phyloP scores from a whole-genome alignment of 306 rosid genomes.

The Delonix regia region DNA sequence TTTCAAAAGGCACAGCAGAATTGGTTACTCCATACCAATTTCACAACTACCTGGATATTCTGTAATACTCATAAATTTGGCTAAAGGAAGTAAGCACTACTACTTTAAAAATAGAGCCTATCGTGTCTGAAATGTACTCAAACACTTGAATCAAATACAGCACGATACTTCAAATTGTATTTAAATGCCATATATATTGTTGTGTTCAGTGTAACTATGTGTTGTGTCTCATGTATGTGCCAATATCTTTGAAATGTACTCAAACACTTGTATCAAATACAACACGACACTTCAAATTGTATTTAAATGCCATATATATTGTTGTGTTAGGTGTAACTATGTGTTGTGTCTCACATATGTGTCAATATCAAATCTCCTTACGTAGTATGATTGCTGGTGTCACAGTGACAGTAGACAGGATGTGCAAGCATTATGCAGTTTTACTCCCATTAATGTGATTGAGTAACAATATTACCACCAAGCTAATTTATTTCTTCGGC shows the following conservation, averaged over 20 bases:
- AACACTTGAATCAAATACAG: not conserved
- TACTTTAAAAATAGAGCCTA: not conserved
- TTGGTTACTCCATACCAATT: not conserved
- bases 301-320: no score
- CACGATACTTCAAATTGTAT: not conserved
- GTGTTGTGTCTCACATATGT: not conserved
- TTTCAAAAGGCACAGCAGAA: not conserved
- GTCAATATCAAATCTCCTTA: not conserved
- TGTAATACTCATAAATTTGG: not conserved
- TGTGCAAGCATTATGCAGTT: not conserved
- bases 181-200: no score
- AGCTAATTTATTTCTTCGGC: not conserved
- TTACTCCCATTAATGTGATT: not conserved
- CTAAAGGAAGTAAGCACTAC: not conserved
- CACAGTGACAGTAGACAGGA: constrained; percentile 2
- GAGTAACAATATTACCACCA: not conserved
- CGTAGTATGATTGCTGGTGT: not conserved
- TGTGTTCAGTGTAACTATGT: not conserved
- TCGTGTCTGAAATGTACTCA: not conserved
- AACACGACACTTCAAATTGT: not conserved
- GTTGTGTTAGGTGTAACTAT: not conserved
- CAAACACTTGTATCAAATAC: not conserved
- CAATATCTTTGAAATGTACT: no score
- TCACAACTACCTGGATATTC: not conserved
- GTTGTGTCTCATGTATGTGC: not conserved